A percentile compares a stretch with the other conserved stretches of the same genome.
Conservation (phyloP, 2,329 filamentous ascomycete genomes). For the Ustilaginoidea virens region DNA sequence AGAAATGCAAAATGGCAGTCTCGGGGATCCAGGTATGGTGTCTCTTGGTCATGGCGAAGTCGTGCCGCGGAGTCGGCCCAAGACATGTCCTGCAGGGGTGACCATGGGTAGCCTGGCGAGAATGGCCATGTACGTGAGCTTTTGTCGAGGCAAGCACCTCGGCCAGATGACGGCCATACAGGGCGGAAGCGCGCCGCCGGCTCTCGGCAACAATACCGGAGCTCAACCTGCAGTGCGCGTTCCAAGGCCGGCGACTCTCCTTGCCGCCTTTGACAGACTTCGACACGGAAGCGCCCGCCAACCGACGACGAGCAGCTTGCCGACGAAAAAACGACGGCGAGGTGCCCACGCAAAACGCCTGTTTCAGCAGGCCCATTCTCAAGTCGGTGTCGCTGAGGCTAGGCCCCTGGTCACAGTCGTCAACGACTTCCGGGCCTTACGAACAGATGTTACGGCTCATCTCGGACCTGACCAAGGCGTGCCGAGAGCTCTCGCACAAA, state of each 20-base stretch:
- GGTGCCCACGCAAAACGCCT: slow-evolving; percentile 28
- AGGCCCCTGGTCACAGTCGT: slow-evolving; percentile 25
- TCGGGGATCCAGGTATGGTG: slow-evolving; percentile 34
- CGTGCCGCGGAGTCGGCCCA: slow-evolving; percentile 29
- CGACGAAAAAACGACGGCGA: slow-evolving; percentile 18
- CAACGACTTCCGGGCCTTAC: slow-evolving; percentile 33
- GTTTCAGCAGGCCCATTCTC: slow-evolving; percentile 29
- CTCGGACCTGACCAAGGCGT: slow-evolving; percentile 25
- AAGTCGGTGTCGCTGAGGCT: slow-evolving; percentile 28
- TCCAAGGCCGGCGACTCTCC: slow-evolving; percentile 36
- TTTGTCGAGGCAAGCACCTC: slow-evolving; percentile 38
- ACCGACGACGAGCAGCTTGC: slow-evolving; percentile 35
- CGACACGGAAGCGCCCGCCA: slow-evolving; percentile 32
- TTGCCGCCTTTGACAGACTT: slow-evolving; percentile 30
- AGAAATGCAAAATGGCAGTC: slow-evolving; percentile 34
- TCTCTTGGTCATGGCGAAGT: slow-evolving; percentile 33
- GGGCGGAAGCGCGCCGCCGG: slow-evolving; percentile 37
- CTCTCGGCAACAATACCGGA: slow-evolving; percentile 42
- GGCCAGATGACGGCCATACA: slow-evolving; percentile 29
- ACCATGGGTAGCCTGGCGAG: slow-evolving; percentile 33
- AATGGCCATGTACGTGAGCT: slow-evolving; percentile 40
- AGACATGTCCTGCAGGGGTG: slow-evolving; percentile 38
- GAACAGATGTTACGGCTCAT: slow-evolving; percentile 31
- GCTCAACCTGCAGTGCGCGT: slow-evolving; percentile 32
- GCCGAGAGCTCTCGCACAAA: slow-evolving; percentile 15